phyloP scores from a whole-genome alignment of 306 rosid genomes.

The Glycyrrhiza uralensis region DNA sequence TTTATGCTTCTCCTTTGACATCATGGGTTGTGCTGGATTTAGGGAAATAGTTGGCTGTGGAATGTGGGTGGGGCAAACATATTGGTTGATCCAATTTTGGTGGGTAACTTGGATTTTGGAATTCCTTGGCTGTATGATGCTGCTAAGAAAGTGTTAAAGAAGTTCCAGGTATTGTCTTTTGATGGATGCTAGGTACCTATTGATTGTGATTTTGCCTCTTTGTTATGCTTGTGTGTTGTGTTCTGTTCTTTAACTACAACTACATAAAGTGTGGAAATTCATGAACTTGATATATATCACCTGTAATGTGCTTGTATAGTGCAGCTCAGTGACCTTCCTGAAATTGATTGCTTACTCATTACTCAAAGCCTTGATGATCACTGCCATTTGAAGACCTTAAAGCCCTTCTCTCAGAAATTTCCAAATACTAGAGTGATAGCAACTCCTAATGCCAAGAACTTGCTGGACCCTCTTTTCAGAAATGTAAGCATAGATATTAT shows the following conservation, averaged over 20 bases:
- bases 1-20: conserved; percentile 5
- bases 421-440: conserved; percentile 67
- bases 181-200: conserved; percentile 2
- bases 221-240: conserved; percentile 1
- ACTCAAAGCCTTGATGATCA: conserved; percentile 98
- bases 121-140: conserved; percentile 94
- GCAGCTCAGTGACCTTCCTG: conserved; percentile 93
- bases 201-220: conserved; percentile 4
- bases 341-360: conserved; percentile 69
- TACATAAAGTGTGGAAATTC: background rate
- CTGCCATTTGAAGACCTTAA: conserved; percentile 90
- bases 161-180: conserved; percentile 58
- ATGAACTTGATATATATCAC: conserved; percentile 34
- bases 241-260: background rate
- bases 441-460: conserved; percentile 73
- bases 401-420: conserved; percentile 62
- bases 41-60: conserved; percentile 98
- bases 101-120: conserved; percentile 97
- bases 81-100: conserved; percentile 91
- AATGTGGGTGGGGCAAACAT: conserved; percentile 57
- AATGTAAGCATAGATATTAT: conserved; percentile 49
- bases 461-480: conserved; percentile 82
- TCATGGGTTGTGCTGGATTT: conserved; percentile 1
- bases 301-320: conserved; percentile 34
- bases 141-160: conserved; percentile 70